Percentiles rank a stretch among this genome's conserved stretches.
Conservation (phyloP, 78 protist genomes). For the Creolimax fragrantissima region DNA sequence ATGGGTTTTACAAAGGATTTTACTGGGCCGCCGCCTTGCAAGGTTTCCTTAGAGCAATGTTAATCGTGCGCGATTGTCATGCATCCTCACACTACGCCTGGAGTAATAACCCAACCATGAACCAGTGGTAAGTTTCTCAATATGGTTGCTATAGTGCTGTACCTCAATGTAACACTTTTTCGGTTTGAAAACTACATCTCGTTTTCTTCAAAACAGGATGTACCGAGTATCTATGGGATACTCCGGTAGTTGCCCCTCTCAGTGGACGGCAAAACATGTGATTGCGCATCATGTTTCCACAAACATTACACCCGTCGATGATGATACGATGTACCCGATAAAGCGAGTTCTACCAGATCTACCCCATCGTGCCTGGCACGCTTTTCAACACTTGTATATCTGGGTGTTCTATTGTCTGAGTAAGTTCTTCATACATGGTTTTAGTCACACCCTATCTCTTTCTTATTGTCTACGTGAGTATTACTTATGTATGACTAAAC, state of each 20-base stretch:
- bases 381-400: slow-evolving; percentile 3
- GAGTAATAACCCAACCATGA: not conserved
- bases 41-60: not conserved
- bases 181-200: not conserved
- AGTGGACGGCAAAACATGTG: slow-evolving; percentile 3
- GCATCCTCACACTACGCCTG: not conserved
- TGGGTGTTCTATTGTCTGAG: not conserved
- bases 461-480: too few species aligned
- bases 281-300: not conserved
- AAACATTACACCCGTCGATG: slow-evolving; percentile 12
- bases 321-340: slow-evolving; percentile 12
- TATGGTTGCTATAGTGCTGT: not conserved
- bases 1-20: not conserved
- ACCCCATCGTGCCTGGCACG: not conserved
- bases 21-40: not conserved
- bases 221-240: not conserved
- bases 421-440: not conserved
- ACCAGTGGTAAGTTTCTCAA: not conserved
- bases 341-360: slow-evolving; percentile 8
- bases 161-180: not conserved
- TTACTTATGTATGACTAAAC: too few species aligned
- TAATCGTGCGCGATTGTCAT: slow-evolving; percentile 3
- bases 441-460: too few species aligned
- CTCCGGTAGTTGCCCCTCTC: not conserved
- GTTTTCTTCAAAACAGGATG: not conserved